Evolutionary conservation across 768 basidiomycete species (phyloP).

Genomic region (Lentinus brumalis): DNA sequence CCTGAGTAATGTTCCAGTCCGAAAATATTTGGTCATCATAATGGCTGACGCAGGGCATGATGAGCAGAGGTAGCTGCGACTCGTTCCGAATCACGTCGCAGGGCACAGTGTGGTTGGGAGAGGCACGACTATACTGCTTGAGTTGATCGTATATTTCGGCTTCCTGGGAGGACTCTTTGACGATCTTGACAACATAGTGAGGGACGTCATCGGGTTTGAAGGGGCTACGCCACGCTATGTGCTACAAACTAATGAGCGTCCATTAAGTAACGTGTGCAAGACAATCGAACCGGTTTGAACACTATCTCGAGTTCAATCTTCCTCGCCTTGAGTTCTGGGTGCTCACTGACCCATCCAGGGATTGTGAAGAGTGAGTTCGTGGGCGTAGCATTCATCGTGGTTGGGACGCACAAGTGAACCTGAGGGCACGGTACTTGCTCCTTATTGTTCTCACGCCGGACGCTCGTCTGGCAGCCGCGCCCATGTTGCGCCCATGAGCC

Average conservation of each 20-base stretch:
- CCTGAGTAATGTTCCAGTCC: neutral
- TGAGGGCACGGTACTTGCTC: too few relatives aligned
- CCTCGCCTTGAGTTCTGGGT: neutral
- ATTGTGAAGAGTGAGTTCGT: neutral
- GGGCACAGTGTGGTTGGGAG: slow-evolving; percentile 1
- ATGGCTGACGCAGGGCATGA: neutral
- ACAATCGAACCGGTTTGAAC: neutral
- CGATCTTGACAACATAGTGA: neutral
- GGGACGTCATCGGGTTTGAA: neutral
- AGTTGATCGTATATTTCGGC: neutral
- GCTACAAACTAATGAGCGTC: neutral
- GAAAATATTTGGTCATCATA: neutral
- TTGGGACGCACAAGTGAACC: too few relatives aligned
- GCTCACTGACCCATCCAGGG: neutral
- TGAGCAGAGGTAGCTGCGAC: neutral
- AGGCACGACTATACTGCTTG: neutral
- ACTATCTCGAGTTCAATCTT: neutral
- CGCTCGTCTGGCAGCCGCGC: too few relatives aligned
- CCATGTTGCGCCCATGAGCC: too few relatives aligned
- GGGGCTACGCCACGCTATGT: neutral
- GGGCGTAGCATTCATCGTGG: too few relatives aligned
- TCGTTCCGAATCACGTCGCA: neutral
- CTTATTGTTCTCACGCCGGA: too few relatives aligned
- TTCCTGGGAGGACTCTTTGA: neutral
- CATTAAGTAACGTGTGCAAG: neutral